phyloP scores from a whole-genome alignment of 495 filamentous ascomycete species.

The Poronia punctata region DNA sequence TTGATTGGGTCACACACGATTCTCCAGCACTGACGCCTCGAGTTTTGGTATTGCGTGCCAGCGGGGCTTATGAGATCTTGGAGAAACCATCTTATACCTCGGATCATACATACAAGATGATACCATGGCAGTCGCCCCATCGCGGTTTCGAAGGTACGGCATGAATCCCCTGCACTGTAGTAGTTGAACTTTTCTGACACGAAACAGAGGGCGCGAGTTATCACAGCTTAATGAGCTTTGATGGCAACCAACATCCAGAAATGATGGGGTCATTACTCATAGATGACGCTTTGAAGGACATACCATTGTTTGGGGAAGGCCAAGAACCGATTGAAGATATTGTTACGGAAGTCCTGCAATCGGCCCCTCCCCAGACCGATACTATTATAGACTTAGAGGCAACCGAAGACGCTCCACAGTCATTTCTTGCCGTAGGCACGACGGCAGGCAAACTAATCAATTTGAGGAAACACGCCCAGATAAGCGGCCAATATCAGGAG shows the following conservation, averaged over 20 bases:
- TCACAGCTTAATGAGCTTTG: conserved; percentile 39
- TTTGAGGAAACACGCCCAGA: conserved; percentile 26
- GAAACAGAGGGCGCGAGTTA: conserved; percentile 32
- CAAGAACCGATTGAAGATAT: conserved; percentile 25
- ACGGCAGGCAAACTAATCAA: conserved; percentile 33
- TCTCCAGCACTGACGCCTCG: conserved; percentile 54
- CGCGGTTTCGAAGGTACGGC: conserved; percentile 38
- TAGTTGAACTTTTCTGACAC: conserved; percentile 10
- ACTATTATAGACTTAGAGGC: conserved; percentile 22
- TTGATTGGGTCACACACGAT: conserved; percentile 72
- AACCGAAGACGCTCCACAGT: conserved; percentile 16
- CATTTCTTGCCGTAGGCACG: conserved; percentile 24
- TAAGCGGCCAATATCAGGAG: conserved; percentile 7
- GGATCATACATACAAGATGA: conserved; percentile 41
- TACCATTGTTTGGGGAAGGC: conserved; percentile 38
- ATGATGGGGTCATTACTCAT: conserved; percentile 40
- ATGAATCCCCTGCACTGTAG: neutral
- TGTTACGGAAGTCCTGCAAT: conserved; percentile 28
- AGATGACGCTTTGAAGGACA: conserved; percentile 33
- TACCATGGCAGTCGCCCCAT: conserved; percentile 40
- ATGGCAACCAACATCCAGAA: conserved; percentile 31
- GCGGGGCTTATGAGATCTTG: conserved; percentile 59
- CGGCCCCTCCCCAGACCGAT: conserved; percentile 13
- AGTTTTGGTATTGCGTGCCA: conserved; percentile 60
- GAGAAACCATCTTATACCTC: conserved; percentile 52